A percentile compares a stretch with the other conserved stretches of the same genome.
Conservation (phyloP, 1,139 yeast species). For the Taiozyma onychis region DNA sequence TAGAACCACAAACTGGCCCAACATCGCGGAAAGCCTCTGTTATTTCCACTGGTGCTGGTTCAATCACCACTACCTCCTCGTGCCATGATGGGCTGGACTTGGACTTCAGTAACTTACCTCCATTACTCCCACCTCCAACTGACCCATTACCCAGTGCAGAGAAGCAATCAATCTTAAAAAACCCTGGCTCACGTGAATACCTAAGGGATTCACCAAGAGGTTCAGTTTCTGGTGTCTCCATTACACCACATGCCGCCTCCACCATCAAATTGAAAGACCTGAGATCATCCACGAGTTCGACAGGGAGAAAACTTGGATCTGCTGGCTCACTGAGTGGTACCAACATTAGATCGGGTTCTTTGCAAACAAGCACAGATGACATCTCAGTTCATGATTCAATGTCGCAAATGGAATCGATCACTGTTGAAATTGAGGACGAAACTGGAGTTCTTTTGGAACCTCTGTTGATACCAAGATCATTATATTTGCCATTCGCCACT, state of each 20-base stretch:
- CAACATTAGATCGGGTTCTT: constrained; percentile 16
- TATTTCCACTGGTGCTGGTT: constrained; percentile 26
- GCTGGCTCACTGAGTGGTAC: constrained; percentile 4
- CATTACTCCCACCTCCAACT: constrained; percentile 47
- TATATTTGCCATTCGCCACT: constrained; percentile 63
- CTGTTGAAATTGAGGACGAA: constrained; percentile 12
- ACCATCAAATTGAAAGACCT: constrained; percentile 17
- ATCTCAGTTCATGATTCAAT: constrained; percentile 9
- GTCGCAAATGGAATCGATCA: constrained; percentile 12
- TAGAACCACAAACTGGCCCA: constrained; percentile 12
- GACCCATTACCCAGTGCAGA: constrained; percentile 39
- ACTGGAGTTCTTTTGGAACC: constrained; percentile 39
- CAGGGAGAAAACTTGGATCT: constrained; percentile 10
- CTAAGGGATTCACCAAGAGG: constrained; percentile 47
- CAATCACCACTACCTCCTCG: constrained; percentile 20
- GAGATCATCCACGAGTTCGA: constrained; percentile 13
- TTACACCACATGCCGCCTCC: constrained; percentile 5
- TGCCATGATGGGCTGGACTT: constrained; percentile 5
- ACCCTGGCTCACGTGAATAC: constrained; percentile 33
- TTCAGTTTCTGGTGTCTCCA: constrained; percentile 27
- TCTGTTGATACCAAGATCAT: constrained; percentile 55
- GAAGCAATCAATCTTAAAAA: constrained; percentile 15
- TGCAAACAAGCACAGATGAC: constrained; percentile 8
- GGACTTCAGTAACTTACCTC: constrained; percentile 39
- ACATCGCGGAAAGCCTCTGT: constrained; percentile 29